Percentiles rank a stretch among this genome's conserved stretches.
Conservation (phyloP, 139 green algal species). For the Cymbomonas tetramitiformis region DNA sequence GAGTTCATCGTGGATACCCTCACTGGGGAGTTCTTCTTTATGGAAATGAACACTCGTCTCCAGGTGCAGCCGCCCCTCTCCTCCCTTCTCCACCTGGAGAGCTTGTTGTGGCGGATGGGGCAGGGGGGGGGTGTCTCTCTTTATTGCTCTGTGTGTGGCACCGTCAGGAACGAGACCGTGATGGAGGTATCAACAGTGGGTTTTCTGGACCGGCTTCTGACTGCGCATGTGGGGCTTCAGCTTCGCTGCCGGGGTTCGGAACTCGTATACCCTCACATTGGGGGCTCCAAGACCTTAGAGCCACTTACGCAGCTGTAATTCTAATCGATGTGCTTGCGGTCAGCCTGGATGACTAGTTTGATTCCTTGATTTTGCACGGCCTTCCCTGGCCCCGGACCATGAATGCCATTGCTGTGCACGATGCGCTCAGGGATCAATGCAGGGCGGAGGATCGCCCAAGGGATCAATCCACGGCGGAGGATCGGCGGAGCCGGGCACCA, state of each 20-base stretch:
- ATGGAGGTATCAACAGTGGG: not conserved
- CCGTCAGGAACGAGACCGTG: not conserved
- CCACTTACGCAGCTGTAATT: too few species aligned
- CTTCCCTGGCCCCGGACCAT: too few species aligned
- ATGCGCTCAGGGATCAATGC: too few species aligned
- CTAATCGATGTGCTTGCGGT: too few species aligned
- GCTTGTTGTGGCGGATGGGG: not conserved
- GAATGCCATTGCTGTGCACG: too few species aligned
- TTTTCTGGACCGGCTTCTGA: too few species aligned
- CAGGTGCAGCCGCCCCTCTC: slow-evolving; percentile 39
- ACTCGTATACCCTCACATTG: too few species aligned
- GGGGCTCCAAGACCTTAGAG: too few species aligned
- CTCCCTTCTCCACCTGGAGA: not conserved
- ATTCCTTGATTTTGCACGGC: too few species aligned
- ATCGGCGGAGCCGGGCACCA: not conserved
- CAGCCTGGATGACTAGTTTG: too few species aligned
- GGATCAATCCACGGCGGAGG: not conserved
- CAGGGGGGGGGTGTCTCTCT: not conserved
- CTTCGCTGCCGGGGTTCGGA: too few species aligned
- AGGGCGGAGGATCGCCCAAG: not conserved
- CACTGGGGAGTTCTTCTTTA: slow-evolving; percentile 64
- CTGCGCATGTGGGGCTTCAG: too few species aligned
- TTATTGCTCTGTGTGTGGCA: not conserved
- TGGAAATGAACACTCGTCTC: slow-evolving; percentile 99
- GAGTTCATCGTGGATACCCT: slow-evolving; percentile 86